These are phyloP conservation scores for Metschnikowia proteae DNA, from an alignment of 805 yeast genomes.

Conservation along the genomic window DNA sequence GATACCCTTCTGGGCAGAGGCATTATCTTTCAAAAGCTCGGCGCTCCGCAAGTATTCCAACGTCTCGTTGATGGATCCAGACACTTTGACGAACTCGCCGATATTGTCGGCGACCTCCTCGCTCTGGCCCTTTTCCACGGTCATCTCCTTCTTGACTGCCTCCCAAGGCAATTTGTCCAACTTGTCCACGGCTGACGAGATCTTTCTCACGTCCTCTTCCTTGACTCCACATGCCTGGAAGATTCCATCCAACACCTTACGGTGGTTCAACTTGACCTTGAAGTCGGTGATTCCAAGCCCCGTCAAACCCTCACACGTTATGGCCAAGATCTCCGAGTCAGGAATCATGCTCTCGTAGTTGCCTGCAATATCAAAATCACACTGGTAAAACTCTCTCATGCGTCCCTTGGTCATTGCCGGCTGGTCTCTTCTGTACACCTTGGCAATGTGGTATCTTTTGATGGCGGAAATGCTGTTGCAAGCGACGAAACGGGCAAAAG, in stretches of 20 bases:
- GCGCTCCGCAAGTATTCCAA: slow-evolving; percentile 54
- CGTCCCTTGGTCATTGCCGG: slow-evolving; percentile 99
- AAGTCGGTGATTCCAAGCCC: slow-evolving; percentile 83
- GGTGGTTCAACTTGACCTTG: slow-evolving; percentile 89
- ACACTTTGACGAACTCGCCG: slow-evolving; percentile 81
- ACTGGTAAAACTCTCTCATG: slow-evolving; percentile 99
- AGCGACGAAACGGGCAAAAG: slow-evolving; percentile 96
- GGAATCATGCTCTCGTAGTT: slow-evolving; percentile 91
- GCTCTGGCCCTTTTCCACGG: slow-evolving; percentile 82
- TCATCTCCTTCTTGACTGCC: slow-evolving; percentile 87
- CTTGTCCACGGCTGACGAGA: slow-evolving; percentile 95
- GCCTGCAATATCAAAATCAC: slow-evolving; percentile 98
- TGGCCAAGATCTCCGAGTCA: slow-evolving; percentile 82
- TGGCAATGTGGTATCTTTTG: slow-evolving; percentile 95
- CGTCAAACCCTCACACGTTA: slow-evolving; percentile 80
- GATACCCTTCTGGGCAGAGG: slow-evolving; percentile 74
- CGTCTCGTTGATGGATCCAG: slow-evolving; percentile 69
- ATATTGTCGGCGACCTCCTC: slow-evolving; percentile 91
- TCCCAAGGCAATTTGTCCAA: slow-evolving; percentile 96
- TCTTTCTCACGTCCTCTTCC: slow-evolving; percentile 88
- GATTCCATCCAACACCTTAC: slow-evolving; percentile 93
- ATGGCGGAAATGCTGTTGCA: slow-evolving; percentile 87
- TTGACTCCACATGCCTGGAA: slow-evolving; percentile 93
- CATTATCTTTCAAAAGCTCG: slow-evolving; percentile 57
- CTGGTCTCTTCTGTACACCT: slow-evolving; percentile 98